phyloP scores from a whole-genome alignment of 2,329 filamentous ascomycete species.

The Clarireedia monteithiana region DNA sequence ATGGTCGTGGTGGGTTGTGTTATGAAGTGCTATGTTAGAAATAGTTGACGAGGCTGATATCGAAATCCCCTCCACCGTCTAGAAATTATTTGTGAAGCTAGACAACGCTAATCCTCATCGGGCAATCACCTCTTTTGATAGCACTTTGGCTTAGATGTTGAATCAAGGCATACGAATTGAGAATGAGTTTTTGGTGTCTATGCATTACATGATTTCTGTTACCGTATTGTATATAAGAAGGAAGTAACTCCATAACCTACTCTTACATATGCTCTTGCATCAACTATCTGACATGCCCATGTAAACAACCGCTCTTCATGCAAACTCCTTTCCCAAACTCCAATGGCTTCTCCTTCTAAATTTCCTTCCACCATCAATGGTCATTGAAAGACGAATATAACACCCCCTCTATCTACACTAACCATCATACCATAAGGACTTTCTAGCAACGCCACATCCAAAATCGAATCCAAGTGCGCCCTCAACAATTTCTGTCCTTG shows the following conservation, averaged over 20 bases:
- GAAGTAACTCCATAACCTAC: too few species aligned
- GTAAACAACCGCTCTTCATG: not conserved
- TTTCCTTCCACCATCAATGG: not conserved
- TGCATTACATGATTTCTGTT: too few species aligned
- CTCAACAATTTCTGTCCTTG: conserved; percentile 82
- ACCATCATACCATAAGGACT: conserved; percentile 88
- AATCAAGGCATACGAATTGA: too few species aligned
- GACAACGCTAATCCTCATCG: not conserved
- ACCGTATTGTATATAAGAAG: too few species aligned
- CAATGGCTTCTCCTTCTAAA: not conserved
- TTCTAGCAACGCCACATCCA: conserved; percentile 84
- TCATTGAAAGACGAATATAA: conserved; percentile 69
- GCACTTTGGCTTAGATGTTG: too few species aligned
- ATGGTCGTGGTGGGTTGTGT: not conserved
- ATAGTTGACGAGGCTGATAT: not conserved
- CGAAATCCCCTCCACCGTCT: not conserved
- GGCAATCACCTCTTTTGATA: not conserved
- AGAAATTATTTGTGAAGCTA: not conserved
- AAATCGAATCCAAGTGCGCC: conserved; percentile 79
- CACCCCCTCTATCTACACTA: conserved; percentile 80
- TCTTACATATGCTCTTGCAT: too few species aligned
- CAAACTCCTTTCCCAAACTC: conserved; percentile 13
- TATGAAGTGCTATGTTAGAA: not conserved
- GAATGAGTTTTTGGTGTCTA: too few species aligned
- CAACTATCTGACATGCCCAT: not conserved